Conservation (phyloP, 768 basidiomycete species). For the Suillus lakei region DNA sequence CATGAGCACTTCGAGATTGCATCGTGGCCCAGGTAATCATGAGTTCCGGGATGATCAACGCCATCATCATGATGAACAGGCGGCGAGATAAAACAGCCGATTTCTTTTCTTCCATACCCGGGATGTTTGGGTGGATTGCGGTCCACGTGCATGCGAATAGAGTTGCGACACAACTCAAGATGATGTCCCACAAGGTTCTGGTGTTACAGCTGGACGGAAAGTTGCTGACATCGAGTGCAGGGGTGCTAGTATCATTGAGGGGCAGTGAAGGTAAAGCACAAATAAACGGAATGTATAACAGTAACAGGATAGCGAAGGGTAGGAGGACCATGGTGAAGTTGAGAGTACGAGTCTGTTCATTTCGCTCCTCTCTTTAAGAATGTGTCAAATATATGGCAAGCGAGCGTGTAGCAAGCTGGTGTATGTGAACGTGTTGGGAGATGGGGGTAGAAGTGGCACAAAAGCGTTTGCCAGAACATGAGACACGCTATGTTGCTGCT, state of each 20-base stretch:
- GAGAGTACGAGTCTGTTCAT: neutral
- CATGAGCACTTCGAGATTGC: constrained; percentile 26
- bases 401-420: neutral
- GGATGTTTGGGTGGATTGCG: constrained; percentile 35
- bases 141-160: constrained; percentile 37
- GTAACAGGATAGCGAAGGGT: neutral
- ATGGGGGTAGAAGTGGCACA: neutral
- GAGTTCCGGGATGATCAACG: constrained; percentile 33
- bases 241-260: neutral
- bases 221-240: neutral
- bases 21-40: constrained; percentile 30
- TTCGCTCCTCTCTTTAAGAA: neutral
- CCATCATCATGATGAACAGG: constrained; percentile 16
- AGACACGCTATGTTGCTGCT: neutral
- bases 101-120: constrained; percentile 17
- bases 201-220: neutral
- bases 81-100: constrained; percentile 9
- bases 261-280: neutral
- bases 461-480: neutral
- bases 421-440: too few species aligned
- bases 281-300: neutral
- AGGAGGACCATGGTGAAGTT: neutral
- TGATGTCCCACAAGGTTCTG: constrained; percentile 38
- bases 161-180: constrained; percentile 32
- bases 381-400: too few species aligned